phyloP scores from a whole-genome alignment of 805 yeast species.

The Suhomyces sp. region DNA sequence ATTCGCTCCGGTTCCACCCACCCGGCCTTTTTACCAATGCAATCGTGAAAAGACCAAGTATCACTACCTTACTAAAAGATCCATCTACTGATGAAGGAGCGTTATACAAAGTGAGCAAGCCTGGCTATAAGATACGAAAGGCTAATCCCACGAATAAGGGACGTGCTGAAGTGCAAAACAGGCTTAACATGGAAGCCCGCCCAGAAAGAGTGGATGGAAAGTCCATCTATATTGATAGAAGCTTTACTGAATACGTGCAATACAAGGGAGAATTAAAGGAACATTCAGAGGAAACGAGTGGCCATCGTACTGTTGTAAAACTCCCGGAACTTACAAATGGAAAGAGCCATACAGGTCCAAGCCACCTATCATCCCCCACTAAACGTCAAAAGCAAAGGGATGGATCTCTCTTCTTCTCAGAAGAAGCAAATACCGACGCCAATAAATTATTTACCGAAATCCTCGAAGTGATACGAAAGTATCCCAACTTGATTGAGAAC shows the following conservation, averaged over 20 bases:
- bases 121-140: conserved; percentile 6
- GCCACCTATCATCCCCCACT: conserved; percentile 19
- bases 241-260: conserved; percentile 21
- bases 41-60: conserved; percentile 48
- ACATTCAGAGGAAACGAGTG: conserved; percentile 22
- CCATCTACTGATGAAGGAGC: conserved; percentile 53
- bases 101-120: conserved; percentile 43
- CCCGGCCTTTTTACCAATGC: conserved; percentile 71
- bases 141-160: background rate
- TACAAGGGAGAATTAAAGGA: conserved; percentile 14
- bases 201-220: conserved; percentile 55
- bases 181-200: conserved; percentile 19
- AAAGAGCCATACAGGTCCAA: background rate
- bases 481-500: conserved; percentile 27
- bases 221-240: conserved; percentile 30
- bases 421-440: background rate
- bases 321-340: conserved; percentile 19
- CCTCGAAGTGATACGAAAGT: conserved; percentile 29
- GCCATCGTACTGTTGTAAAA: conserved; percentile 27
- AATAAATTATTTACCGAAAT: conserved; percentile 39
- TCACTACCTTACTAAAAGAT: conserved; percentile 59
- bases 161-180: background rate
- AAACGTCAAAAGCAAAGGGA: no score
- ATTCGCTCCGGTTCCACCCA: conserved; percentile 46
- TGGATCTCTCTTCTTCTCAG: background rate